These are phyloP conservation scores for Gentiana straminea DNA, from an alignment of 257 asterid genomes.

Conservation along the genomic window DNA sequence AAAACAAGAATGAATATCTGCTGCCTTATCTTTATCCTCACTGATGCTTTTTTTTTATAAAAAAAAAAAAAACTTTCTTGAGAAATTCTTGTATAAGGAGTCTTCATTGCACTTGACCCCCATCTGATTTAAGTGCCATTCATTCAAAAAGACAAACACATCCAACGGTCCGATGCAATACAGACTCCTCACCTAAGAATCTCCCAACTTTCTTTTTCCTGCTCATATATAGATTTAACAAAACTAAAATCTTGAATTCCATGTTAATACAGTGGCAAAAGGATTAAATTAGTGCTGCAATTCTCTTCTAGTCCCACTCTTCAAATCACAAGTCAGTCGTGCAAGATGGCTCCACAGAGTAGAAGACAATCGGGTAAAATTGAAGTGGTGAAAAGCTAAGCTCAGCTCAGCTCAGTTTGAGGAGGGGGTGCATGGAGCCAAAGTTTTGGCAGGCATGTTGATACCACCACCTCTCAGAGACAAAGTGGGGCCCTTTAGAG, in stretches of 20 bases:
- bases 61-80: too few species aligned
- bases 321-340: slow-evolving; percentile 6
- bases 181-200: slow-evolving; percentile 1
- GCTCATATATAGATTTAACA: slow-evolving; percentile 18
- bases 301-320: slow-evolving; percentile 16
- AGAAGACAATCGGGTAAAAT: slow-evolving; percentile 22
- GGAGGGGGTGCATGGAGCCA: slow-evolving; percentile 24
- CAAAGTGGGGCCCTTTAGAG: slow-evolving; percentile 24
- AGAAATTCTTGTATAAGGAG: too few species aligned
- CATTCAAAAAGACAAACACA: too few species aligned
- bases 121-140: too few species aligned
- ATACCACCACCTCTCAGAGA: slow-evolving; percentile 34
- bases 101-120: too few species aligned
- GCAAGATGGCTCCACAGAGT: slow-evolving; percentile 20
- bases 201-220: slow-evolving; percentile 12
- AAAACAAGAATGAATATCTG: slow-evolving; percentile 24
- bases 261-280: slow-evolving; percentile 26
- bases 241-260: slow-evolving; percentile 6
- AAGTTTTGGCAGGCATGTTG: slow-evolving; percentile 21
- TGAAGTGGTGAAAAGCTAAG: slow-evolving; percentile 20
- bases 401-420: too few species aligned
- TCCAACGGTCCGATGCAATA: too few species aligned
- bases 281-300: slow-evolving; percentile 9
- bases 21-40: not conserved
- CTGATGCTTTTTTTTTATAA: slow-evolving; percentile 6